These are phyloP conservation scores for Cladosporium sphaerospermum DNA, from an alignment of 2,329 filamentous ascomycete genomes.

Conservation along the genomic window DNA sequence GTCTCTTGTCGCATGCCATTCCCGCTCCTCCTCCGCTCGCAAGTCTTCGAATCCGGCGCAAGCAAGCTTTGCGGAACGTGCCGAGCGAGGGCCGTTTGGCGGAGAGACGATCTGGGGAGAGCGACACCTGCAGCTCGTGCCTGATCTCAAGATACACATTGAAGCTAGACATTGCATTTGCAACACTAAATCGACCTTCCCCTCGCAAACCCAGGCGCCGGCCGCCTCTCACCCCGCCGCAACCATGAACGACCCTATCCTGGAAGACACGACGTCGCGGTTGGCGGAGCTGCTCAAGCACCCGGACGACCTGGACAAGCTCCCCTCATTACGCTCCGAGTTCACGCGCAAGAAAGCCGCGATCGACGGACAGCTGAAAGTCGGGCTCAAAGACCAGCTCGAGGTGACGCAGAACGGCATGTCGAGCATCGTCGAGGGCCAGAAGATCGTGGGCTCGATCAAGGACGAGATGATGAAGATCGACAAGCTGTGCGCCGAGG, in stretches of 20 bases:
- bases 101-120: slow-evolving; percentile 11
- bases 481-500: slow-evolving; percentile 93
- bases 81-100: background rate
- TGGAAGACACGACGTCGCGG: slow-evolving; percentile 45
- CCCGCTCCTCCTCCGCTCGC: slow-evolving; percentile 2
- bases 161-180: background rate
- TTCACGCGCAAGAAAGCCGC: slow-evolving; percentile 90
- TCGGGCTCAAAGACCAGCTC: slow-evolving; percentile 83
- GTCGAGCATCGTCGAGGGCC: slow-evolving; percentile 78
- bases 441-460: slow-evolving; percentile 85
- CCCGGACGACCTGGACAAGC: slow-evolving; percentile 96
- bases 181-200: background rate
- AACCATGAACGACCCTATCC: slow-evolving; percentile 26
- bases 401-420: slow-evolving; percentile 93
- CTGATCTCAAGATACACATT: no score
- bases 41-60: background rate
- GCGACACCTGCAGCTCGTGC: background rate
- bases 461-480: slow-evolving; percentile 99
- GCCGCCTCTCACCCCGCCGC: slow-evolving; percentile 1
- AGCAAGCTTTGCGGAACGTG: slow-evolving; percentile 5
- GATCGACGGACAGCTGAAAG: slow-evolving; percentile 83
- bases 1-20: background rate
- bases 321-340: slow-evolving; percentile 79
- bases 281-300: slow-evolving; percentile 90
- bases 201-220: background rate